These are phyloP conservation scores for Ophiostoma fasciatum DNA, from an alignment of 2,329 filamentous ascomycete species.

Conservation along the genomic window DNA sequence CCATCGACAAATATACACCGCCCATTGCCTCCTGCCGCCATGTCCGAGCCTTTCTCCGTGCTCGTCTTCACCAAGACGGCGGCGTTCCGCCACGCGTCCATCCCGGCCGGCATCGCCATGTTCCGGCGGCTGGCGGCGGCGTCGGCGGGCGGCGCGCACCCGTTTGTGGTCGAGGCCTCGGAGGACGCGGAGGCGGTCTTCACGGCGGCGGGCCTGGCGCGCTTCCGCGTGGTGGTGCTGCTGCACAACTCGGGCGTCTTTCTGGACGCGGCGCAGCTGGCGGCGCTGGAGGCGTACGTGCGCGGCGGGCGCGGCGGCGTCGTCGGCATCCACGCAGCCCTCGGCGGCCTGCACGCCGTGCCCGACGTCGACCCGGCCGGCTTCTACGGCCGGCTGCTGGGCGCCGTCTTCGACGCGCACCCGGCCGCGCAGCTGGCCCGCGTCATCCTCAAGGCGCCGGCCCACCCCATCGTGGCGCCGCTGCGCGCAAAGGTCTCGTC, in stretches of 20 bases:
- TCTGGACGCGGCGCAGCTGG: constrained; percentile 19
- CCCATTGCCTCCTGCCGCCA: background rate
- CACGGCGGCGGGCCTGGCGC: constrained; percentile 16
- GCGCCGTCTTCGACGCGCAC: constrained; percentile 23
- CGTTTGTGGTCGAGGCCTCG: constrained; percentile 20
- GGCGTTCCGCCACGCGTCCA: constrained; percentile 24
- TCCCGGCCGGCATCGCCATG: constrained; percentile 21
- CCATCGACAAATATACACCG: too few species aligned
- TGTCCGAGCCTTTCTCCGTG: constrained; percentile 15
- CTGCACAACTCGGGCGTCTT: constrained; percentile 25
- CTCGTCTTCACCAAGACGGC: constrained; percentile 26
- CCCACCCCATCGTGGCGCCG: constrained; percentile 17
- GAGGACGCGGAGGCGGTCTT: constrained; percentile 22
- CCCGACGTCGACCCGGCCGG: constrained; percentile 11
- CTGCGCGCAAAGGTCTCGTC: constrained; percentile 10
- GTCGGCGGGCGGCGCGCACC: constrained; percentile 10
- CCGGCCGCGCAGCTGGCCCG: constrained; percentile 21
- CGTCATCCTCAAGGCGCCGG: constrained; percentile 17
- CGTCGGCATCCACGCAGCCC: constrained; percentile 26
- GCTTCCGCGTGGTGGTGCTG: constrained; percentile 23
- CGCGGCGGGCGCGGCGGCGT: constrained; percentile 20
- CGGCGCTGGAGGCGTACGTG: constrained; percentile 20
- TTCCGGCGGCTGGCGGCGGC: constrained; percentile 17
- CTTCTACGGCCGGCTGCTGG: constrained; percentile 25
- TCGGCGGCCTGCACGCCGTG: constrained; percentile 18